Evolutionary conservation across 169 alveolate genomes (phyloP).

Genomic region (Neospora caninum): DNA sequence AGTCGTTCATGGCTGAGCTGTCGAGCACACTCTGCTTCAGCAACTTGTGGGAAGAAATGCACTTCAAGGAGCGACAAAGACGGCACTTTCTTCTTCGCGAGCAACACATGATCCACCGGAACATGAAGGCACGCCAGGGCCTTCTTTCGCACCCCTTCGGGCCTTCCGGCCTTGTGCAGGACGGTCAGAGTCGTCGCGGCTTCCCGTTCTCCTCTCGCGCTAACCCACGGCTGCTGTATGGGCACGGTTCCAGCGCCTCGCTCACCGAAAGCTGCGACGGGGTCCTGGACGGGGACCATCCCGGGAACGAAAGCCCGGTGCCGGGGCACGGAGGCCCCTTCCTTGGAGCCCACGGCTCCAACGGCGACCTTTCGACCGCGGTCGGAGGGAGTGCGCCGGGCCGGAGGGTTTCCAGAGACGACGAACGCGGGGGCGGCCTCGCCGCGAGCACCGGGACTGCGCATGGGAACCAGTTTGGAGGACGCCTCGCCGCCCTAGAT

Average conservation of each 20-base stretch:
- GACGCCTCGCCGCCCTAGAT: not conserved
- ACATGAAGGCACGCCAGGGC: not conserved
- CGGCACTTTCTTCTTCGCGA: constrained; percentile 15
- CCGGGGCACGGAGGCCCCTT: not conserved
- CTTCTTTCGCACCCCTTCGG: not conserved
- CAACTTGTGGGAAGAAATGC: constrained; percentile 38
- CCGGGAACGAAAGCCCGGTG: not conserved
- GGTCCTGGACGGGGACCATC: not conserved
- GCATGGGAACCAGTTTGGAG: not conserved
- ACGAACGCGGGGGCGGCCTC: not conserved
- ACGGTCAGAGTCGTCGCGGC: not conserved
- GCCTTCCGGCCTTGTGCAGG: not conserved
- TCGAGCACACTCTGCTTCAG: not conserved
- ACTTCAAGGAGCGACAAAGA: constrained; percentile 14
- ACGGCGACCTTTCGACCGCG: constrained; percentile 1
- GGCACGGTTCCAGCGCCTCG: not conserved
- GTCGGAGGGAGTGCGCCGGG: not conserved
- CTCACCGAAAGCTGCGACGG: not conserved
- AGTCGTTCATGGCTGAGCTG: not conserved
- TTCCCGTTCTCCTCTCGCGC: not conserved
- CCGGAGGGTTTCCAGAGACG: not conserved
- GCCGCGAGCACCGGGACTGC: not conserved
- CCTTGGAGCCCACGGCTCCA: not conserved
- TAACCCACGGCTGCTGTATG: not conserved
- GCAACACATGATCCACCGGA: not conserved